Base-by-base conservation (phyloP, 1,284 basidiomycete genomes). In the Anthracocystis panici-leucophaei region DNA sequence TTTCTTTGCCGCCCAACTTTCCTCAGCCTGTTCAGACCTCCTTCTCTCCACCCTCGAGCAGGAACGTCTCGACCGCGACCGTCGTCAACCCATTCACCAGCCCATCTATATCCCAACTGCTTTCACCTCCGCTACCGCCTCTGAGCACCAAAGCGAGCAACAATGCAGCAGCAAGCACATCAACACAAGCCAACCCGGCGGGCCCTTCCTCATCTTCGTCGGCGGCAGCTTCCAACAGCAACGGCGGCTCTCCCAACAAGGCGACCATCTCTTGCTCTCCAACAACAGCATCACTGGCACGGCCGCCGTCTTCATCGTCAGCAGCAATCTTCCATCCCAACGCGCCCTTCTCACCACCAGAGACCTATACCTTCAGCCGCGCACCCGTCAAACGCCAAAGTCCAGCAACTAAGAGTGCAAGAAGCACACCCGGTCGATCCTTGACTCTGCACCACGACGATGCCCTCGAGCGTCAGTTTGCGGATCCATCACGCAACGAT, bases 1-100 rank as follows among this genome's bases (percentile, higher is more conserved):
- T 80, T 40, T 71, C 63, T 23, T 65, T 80, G 2, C 78, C 78
- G n/a, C 78, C 78, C 51, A 77, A 77, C 54, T 74, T 77, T 46
- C 78, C 78, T 9, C 62, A 68, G 25, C 78, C 78, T 1, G 64
- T 71, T 6, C 55, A 73, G 49, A 80, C 77, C 16, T 74, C 78
- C 50, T 80, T 80, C 49, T 80, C 78, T 33, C 78, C 78, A 18
- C 77, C 77, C 10, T 23, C 74, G 1, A 55, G 65, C 50, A 50
- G 63, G 14, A 57, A 54, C 20, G 59, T 60, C 45, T 57, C 63
- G 23, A 56, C 33, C 33, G 35, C 60, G n/a, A 59, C 60, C 56
- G 18, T 63, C 38, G 49, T 63, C 56, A 62, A 62, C 35, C 59
- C 69, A 3, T 65, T 65, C 50, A 60, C 66, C 25, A 70, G 73